Conservation (phyloP, 2,329 filamentous ascomycete genomes). For the Amphichorda felina region DNA sequence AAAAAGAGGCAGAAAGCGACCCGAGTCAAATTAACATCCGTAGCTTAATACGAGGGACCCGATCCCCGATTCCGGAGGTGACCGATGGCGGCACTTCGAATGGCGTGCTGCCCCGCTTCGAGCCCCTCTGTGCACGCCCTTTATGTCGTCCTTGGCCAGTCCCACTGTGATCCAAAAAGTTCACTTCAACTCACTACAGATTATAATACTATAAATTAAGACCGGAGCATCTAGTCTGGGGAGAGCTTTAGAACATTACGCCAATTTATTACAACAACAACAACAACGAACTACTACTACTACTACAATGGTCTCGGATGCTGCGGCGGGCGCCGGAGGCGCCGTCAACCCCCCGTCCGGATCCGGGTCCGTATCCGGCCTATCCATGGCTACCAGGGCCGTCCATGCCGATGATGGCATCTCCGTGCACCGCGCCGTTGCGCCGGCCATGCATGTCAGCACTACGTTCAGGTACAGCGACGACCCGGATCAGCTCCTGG, state of each 20-base stretch:
- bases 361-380: constrained; percentile 2
- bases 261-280: no score
- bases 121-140: neutral
- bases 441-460: constrained; percentile 80
- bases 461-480: constrained; percentile 78
- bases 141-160: no score
- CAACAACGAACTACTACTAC: neutral
- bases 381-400: constrained; percentile 54
- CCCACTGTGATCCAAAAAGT: no score
- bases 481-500: constrained; percentile 52
- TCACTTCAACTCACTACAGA: no score
- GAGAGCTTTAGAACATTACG: no score
- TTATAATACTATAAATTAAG: no score
- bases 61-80: neutral
- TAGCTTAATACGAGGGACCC: neutral
- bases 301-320: neutral
- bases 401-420: constrained; percentile 74
- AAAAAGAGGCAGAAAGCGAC: no score
- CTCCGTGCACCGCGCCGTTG: constrained; percentile 65
- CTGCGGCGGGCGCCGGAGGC: neutral
- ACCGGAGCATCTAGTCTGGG: no score
- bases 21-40: no score
- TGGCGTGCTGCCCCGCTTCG: constrained; percentile 7
- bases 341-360: neutral
- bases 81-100: constrained; percentile 1